Conservation (phyloP, 2,329 filamentous ascomycete genomes). For the Colletotrichum spaethianum region DNA sequence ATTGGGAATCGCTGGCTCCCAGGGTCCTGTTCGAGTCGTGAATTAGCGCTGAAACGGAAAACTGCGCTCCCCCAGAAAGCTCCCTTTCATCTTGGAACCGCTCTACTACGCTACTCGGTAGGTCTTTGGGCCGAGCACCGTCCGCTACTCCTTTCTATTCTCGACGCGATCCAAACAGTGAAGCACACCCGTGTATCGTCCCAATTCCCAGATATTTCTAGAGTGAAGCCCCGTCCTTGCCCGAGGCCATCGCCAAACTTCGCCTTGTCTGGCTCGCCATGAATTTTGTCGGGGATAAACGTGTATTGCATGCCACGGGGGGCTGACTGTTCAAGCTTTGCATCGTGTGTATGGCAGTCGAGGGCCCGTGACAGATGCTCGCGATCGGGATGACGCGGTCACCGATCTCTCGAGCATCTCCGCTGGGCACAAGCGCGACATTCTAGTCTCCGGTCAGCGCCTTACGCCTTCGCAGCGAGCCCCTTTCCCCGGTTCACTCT, state of each 20-base stretch:
- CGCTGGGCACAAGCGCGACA: neutral
- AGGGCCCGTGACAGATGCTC: neutral
- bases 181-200: neutral
- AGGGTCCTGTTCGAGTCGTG: neutral
- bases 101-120: neutral
- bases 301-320: neutral
- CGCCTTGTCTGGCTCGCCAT: neutral
- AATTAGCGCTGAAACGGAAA: neutral
- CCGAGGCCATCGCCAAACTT: neutral
- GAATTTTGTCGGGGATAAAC: neutral
- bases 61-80: neutral
- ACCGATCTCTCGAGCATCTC: neutral
- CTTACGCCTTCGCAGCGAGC: neutral
- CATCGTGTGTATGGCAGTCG: neutral
- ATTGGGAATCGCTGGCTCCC: neutral
- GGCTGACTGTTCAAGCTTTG: neutral
- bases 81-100: neutral
- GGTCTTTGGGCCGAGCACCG: neutral
- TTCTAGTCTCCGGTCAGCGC: too few species aligned
- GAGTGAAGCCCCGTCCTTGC: neutral
- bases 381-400: neutral
- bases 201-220: neutral
- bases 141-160: neutral
- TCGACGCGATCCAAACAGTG: too few species aligned
- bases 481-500: neutral